Base-by-base conservation (phyloP, 257 asterid species). In the Nicotiana otophora region DNA sequence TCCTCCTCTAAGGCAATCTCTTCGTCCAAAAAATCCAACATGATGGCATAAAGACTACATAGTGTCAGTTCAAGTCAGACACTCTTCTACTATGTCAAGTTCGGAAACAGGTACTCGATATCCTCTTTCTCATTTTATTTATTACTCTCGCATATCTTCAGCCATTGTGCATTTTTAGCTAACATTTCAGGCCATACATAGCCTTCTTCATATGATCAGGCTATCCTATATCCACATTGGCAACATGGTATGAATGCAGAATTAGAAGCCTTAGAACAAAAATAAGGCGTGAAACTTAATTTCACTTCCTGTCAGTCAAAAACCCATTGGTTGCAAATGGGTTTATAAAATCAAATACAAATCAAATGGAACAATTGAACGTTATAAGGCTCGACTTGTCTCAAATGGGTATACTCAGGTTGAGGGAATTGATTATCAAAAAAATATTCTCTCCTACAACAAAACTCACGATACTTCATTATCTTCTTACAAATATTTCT, bases 111-210 rank as follows among this genome's bases (percentile, higher is more conserved):
- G 84, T 69, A 82, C 83, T 26, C 31, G 46, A 6, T 82, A 67
- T 48, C 81, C 78, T n/a, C 28, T 81, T 23, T 85, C 39, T 30
- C 19, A 66, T 9, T 82, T 55, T 33, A 23, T 85, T 19, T 80
- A 78, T 1, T 80, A 55, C 3, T 81, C 83, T 48, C 54, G 15
- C 26, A 7, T 85, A 5, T 81, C 62, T 48, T 17, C 7, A 4
- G 0, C 77, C 70, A 77, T 66, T n/a, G 36, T 17, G 6, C 58
- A 1, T 82, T 81, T 58, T 11, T 82, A 81, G 81, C 60, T 55
- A 30, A 64, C n/a, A 76, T 82, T 30, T 65, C 14, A 76, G 19
- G 42, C 7, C 81, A 81, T 17, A 54, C 67, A 0, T 14, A 84
- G 12, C 82, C 82, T 17, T 17, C 16, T n/a, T 58, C 53, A 11